A percentile compares a stretch with the other conserved stretches of the same genome.
Evolutionary conservation across 208 protist genomes (phyloP).

Genomic region (Phytomonas sp.): DNA sequence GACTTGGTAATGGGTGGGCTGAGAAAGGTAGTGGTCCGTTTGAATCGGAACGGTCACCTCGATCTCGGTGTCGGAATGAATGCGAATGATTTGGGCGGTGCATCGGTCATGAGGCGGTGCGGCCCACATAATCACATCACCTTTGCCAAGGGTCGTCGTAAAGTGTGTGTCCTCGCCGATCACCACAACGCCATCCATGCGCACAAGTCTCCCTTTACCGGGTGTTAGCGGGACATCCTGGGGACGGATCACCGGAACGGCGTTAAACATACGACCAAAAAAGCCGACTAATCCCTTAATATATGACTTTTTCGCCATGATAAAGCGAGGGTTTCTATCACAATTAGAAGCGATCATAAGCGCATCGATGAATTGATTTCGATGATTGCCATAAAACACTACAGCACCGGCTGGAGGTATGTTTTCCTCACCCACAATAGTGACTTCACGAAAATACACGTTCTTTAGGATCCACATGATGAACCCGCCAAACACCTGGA

Average conservation of each 20-base stretch:
- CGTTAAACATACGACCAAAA: constrained; percentile 78
- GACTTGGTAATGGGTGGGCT: constrained; percentile 53
- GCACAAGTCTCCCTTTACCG: constrained; percentile 42
- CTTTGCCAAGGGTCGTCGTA: constrained; percentile 31
- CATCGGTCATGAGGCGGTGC: constrained; percentile 29
- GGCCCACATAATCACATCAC: constrained; percentile 71
- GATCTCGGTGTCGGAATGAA: constrained; percentile 62
- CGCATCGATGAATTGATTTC: constrained; percentile 91
- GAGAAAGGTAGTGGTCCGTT: constrained; percentile 3
- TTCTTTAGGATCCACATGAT: constrained; percentile 80
- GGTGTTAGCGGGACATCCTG: constrained; percentile 77
- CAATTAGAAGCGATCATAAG: constrained; percentile 86
- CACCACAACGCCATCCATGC: constrained; percentile 39
- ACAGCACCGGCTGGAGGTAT: constrained; percentile 82
- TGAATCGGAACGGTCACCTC: constrained; percentile 68
- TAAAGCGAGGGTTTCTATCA: constrained; percentile 73
- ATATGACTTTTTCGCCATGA: constrained; percentile 91
- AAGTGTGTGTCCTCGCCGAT: constrained; percentile 71
- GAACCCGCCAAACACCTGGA: constrained; percentile 66
- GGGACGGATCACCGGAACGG: constrained; percentile 88
- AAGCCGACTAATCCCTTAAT: constrained; percentile 66
- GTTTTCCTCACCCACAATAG: constrained; percentile 80
- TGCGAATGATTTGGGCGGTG: constrained; percentile 51
- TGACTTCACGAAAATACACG: constrained; percentile 91
- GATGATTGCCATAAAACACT: constrained; percentile 92